A percentile compares a stretch with the other conserved stretches of the same genome.
Evolutionary conservation across 805 yeast genomes (phyloP).

Genomic region (Hanseniaspora hatyaiensis): DNA sequence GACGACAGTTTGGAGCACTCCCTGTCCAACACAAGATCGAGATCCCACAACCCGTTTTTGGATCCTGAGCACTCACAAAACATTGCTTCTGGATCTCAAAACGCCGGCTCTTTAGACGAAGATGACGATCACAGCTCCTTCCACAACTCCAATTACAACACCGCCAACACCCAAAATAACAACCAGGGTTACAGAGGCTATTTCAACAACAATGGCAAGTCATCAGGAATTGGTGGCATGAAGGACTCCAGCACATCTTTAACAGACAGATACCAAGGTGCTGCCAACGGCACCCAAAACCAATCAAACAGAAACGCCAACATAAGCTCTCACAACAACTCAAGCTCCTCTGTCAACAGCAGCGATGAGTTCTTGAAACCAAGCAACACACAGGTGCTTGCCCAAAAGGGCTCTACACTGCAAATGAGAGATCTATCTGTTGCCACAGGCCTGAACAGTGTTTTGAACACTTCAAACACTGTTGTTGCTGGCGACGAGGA

Average conservation of each 20-base stretch:
- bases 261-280: constrained; percentile 17
- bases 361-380: constrained; percentile 32
- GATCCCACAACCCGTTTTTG: constrained; percentile 17
- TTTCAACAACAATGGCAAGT: constrained; percentile 7
- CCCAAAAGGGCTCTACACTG: constrained; percentile 1
- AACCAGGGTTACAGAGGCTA: constrained; percentile 9
- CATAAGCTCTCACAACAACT: constrained; percentile 23
- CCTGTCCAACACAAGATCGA: constrained; percentile 7
- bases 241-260: constrained; percentile 18
- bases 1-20: too few species aligned
- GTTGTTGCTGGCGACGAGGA: constrained; percentile 39
- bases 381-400: neutral
- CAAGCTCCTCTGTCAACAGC: constrained; percentile 24
- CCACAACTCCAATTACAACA: constrained; percentile 11
- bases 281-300: constrained; percentile 18
- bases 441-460: neutral
- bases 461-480: neutral
- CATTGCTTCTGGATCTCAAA: too few species aligned
- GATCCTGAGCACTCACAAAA: constrained; percentile 11
- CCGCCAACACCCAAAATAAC: neutral
- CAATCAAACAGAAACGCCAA: constrained; percentile 21
- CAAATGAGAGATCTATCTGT: constrained; percentile 5
- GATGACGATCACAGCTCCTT: constrained; percentile 10
- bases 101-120: too few species aligned
- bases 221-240: neutral